Evolutionary conservation across 2,329 filamentous ascomycete genomes (phyloP).

Genomic region (Microdochium trichocladiopsis): DNA sequence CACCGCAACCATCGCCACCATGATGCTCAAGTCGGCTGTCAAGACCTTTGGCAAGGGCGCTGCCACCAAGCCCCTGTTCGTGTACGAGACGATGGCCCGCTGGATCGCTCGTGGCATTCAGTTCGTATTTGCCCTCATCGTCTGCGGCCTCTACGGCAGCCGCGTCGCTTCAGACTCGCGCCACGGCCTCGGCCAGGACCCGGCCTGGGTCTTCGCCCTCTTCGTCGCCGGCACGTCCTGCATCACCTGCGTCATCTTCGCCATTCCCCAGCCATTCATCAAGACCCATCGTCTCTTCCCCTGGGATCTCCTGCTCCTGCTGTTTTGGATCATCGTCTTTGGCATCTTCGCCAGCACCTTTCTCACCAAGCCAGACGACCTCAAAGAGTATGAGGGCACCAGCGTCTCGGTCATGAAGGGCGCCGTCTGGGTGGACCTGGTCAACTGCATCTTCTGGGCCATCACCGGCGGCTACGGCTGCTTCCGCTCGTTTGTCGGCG

Average conservation of each 20-base stretch:
- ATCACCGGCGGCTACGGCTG: constrained; percentile 33
- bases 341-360: constrained; percentile 69
- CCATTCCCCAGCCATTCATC: constrained; percentile 25
- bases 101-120: constrained; percentile 57
- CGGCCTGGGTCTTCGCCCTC: constrained; percentile 60
- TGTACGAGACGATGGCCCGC: constrained; percentile 39
- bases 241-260: constrained; percentile 37
- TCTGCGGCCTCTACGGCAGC: constrained; percentile 61
- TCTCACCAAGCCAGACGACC: constrained; percentile 49
- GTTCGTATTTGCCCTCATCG: constrained; percentile 61
- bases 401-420: constrained; percentile 53
- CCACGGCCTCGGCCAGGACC: constrained; percentile 29
- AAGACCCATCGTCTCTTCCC: constrained; percentile 32
- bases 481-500: constrained; percentile 31
- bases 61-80: constrained; percentile 36
- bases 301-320: constrained; percentile 34
- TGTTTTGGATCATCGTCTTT: constrained; percentile 59
- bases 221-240: constrained; percentile 47
- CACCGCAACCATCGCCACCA: not conserved
- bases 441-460: constrained; percentile 62
- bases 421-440: constrained; percentile 65
- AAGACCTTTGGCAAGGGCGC: constrained; percentile 26
- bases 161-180: constrained; percentile 43
- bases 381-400: constrained; percentile 37
- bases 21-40: not conserved